These are phyloP conservation scores for Geotrichum reessii DNA, from an alignment of 1,139 yeast species.

Conservation along the genomic window DNA sequence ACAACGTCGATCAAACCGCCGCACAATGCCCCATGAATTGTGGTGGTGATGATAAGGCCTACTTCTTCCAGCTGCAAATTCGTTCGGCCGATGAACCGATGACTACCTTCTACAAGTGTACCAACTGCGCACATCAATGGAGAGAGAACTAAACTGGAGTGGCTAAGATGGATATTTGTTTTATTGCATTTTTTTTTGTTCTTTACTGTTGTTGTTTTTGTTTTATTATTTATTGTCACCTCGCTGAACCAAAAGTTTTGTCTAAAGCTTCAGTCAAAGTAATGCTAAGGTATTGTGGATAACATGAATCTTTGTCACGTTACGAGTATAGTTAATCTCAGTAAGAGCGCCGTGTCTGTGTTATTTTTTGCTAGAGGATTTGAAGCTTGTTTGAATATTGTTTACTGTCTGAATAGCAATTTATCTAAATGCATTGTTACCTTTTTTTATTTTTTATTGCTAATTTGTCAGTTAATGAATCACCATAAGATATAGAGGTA, in stretches of 20 bases:
- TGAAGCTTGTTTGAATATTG: no score
- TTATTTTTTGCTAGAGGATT: no score
- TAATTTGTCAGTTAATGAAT: no score
- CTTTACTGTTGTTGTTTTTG: not conserved
- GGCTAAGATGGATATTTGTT: not conserved
- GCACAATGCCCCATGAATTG: conserved; percentile 82
- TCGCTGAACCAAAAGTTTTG: not conserved
- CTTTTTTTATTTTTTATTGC: no score
- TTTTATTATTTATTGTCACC: not conserved
- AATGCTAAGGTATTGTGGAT: not conserved
- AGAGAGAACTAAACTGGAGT: conserved; percentile 64
- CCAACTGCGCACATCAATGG: conserved; percentile 92
- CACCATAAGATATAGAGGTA: no score
- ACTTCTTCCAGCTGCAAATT: conserved; percentile 93
- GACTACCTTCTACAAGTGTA: conserved; percentile 94
- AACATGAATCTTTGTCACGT: not conserved
- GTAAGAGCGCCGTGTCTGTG: no score
- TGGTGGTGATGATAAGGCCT: conserved; percentile 88
- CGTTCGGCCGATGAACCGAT: conserved; percentile 88
- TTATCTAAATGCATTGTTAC: no score
- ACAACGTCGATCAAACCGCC: conserved; percentile 70
- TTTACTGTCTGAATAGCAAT: no score
- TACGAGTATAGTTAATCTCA: not conserved
- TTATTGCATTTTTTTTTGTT: not conserved
- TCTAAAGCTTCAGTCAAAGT: not conserved